A percentile compares a stretch with the other conserved stretches of the same genome.
These are phyloP conservation scores for Nannochloropsis oceanica DNA, from an alignment of 108 stramenopile species.

Conservation along the genomic window DNA sequence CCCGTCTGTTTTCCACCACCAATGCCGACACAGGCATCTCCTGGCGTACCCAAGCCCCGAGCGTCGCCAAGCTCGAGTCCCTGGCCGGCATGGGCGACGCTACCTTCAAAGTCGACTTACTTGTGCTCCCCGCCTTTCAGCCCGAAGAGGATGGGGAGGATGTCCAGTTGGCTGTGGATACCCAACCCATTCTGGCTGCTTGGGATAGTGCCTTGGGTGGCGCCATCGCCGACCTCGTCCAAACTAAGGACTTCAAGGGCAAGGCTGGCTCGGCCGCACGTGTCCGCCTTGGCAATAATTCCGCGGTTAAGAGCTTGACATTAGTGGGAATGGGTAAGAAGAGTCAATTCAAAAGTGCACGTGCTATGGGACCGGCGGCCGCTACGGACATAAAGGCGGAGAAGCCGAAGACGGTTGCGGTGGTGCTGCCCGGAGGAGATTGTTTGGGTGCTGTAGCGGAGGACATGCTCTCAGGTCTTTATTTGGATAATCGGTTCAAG, in stretches of 20 bases:
- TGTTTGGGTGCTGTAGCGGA: neutral
- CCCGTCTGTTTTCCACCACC: neutral
- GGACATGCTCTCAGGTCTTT: conserved; percentile 16
- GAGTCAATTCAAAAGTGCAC: neutral
- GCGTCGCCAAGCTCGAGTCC: neutral
- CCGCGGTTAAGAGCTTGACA: conserved; percentile 3
- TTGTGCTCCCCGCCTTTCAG: conserved; percentile 7
- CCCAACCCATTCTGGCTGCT: neutral
- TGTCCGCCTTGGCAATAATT: neutral
- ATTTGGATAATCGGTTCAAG: conserved; percentile 23
- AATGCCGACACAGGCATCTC: neutral
- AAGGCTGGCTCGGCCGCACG: neutral
- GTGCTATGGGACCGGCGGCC: neutral
- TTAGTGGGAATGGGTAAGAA: conserved; percentile 19
- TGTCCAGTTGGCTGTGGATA: neutral
- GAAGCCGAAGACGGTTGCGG: conserved; percentile 16
- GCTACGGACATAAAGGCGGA: conserved; percentile 13
- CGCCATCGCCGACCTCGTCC: neutral
- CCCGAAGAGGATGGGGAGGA: conserved; percentile 10
- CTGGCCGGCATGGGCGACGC: neutral
- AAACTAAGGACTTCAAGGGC: conserved; percentile 3
- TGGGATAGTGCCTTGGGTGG: neutral
- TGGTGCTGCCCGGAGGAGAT: conserved; percentile 15
- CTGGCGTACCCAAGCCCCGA: neutral
- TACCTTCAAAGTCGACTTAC: conserved; percentile 1